phyloP scores from a whole-genome alignment of 208 protist genomes.

The Acanthamoeba polyphaga region DNA sequence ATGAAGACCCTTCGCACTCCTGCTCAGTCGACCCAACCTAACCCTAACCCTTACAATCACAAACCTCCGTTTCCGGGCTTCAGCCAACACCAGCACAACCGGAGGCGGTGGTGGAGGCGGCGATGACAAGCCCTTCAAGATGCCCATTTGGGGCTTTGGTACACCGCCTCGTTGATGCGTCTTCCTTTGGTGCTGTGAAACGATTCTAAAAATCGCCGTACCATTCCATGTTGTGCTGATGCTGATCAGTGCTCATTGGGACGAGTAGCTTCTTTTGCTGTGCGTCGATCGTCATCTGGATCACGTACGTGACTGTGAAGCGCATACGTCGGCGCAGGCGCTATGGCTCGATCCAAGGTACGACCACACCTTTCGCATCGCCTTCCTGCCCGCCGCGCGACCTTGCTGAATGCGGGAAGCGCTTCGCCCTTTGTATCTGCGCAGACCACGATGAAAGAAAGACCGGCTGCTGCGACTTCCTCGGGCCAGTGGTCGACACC shows the following conservation, averaged over 20 bases:
- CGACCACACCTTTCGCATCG: neutral
- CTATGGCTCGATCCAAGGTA: constrained; percentile 27
- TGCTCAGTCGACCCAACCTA: neutral
- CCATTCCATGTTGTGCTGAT: too few species aligned
- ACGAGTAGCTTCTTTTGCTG: constrained; percentile 4
- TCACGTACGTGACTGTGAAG: constrained; percentile 3
- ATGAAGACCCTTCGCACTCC: neutral
- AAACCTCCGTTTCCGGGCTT: neutral
- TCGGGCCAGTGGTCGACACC: neutral
- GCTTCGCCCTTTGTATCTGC: neutral
- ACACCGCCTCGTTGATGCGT: neutral
- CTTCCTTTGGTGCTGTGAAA: too few species aligned
- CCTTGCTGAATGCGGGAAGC: neutral
- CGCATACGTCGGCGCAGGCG: constrained; percentile 5
- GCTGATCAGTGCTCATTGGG: constrained; percentile 33
- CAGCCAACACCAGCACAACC: constrained; percentile 18
- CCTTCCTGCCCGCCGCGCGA: too few species aligned
- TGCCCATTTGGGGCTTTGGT: constrained; percentile 57
- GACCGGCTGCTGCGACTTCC: neutral
- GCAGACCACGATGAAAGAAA: neutral
- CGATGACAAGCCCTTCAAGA: neutral
- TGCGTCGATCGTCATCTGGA: neutral
- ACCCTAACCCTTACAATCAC: neutral
- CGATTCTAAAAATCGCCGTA: too few species aligned
- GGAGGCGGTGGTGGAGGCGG: neutral